Conservation (phyloP, 306 rosid genomes). For the Cicer bijugum region DNA sequence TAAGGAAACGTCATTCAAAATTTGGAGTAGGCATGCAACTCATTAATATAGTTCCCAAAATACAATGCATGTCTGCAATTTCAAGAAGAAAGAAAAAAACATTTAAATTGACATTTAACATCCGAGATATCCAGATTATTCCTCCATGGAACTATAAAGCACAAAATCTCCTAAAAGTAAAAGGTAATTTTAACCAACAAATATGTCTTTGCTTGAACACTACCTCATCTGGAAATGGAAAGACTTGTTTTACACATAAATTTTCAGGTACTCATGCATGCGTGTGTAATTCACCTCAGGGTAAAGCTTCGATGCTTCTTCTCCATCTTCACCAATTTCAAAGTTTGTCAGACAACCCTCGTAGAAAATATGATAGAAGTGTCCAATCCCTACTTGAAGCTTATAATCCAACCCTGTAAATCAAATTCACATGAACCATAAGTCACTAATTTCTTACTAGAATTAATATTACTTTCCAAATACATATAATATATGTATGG, state of each 20-base stretch:
- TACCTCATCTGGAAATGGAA: background rate
- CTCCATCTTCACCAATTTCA: conserved; percentile 67
- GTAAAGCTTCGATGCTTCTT: conserved; percentile 83
- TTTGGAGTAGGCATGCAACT: background rate
- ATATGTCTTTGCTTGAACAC: conserved; percentile 23
- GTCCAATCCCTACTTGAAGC: conserved; percentile 63
- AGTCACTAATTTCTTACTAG: conserved; percentile 9
- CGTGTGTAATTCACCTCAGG: conserved; percentile 79
- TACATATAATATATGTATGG: background rate
- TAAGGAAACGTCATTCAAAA: background rate
- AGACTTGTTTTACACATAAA: conserved; percentile 44
- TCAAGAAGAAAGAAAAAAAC: background rate
- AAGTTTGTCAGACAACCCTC: conserved; percentile 81
- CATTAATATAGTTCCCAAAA: background rate
- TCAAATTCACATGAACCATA: conserved; percentile 28
- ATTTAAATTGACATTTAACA: conserved; percentile 24
- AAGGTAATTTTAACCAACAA: conserved; percentile 20
- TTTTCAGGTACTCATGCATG: conserved; percentile 68
- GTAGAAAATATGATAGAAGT: conserved; percentile 74
- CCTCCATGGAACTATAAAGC: conserved; percentile 1
- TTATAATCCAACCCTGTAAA: conserved; percentile 60
- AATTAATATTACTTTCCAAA: background rate
- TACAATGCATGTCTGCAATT: background rate
- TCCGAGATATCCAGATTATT: conserved; percentile 25
- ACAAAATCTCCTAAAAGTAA: conserved; percentile 35